These are phyloP conservation scores for Selenicereus undatus DNA, from an alignment of 148 eudicot genomes.

Conservation along the genomic window DNA sequence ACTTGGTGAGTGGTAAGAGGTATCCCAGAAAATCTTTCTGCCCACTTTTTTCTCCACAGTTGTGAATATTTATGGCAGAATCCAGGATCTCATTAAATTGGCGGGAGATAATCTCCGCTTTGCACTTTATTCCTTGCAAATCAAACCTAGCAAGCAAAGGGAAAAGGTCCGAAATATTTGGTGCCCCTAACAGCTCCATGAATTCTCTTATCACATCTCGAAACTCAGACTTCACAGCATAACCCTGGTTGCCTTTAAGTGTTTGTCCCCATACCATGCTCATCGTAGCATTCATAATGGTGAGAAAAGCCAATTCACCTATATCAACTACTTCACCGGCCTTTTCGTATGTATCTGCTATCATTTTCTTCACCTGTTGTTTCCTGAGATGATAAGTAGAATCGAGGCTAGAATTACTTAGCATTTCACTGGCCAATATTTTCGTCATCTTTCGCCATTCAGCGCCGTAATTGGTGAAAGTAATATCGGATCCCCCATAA, in stretches of 20 bases:
- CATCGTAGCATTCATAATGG: constrained; percentile 10
- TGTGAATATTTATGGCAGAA: constrained; percentile 15
- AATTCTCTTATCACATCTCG: constrained; percentile 13
- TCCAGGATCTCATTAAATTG: constrained; percentile 8
- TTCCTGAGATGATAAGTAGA: constrained; percentile 5
- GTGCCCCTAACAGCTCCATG: constrained; percentile 19
- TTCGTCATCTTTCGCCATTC: constrained; percentile 42
- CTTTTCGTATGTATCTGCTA: constrained; percentile 1
- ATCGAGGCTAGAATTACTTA: constrained; percentile 32
- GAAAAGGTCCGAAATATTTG: constrained; percentile 48
- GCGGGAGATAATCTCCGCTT: constrained; percentile 13
- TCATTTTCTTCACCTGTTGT: constrained; percentile 16
- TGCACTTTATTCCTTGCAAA: constrained; percentile 28
- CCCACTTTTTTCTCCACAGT: neutral
- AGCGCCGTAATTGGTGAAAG: constrained; percentile 25
- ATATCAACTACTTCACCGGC: constrained; percentile 20
- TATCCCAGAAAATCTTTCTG: constrained; percentile 35
- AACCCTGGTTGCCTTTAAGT: neutral
- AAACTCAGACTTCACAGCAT: constrained; percentile 27
- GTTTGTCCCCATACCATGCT: constrained; percentile 48
- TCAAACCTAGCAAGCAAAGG: constrained; percentile 35
- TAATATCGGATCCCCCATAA: constrained; percentile 29
- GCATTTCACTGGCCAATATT: constrained; percentile 39
- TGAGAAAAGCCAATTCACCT: constrained; percentile 14
- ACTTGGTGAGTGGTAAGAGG: constrained; percentile 29